These are phyloP conservation scores for Colletotrichum somersetense DNA, from an alignment of 2,329 filamentous ascomycete species.

Conservation along the genomic window DNA sequence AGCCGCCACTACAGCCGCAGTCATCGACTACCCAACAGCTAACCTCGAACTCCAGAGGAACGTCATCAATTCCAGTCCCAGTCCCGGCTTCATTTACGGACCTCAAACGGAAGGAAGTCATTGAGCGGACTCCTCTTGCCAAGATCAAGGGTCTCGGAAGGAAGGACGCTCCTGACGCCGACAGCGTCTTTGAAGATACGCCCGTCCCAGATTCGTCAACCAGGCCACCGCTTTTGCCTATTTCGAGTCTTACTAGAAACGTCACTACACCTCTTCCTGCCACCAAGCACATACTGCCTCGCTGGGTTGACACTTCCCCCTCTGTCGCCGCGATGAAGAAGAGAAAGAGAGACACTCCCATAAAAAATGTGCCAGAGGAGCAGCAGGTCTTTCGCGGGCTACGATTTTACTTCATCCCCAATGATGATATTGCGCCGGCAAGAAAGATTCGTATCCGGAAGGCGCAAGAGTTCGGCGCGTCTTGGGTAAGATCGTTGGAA, in stretches of 20 bases:
- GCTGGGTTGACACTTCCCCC: slow-evolving; percentile 24
- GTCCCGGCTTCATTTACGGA: slow-evolving; percentile 16
- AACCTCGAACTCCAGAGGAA: slow-evolving; percentile 22
- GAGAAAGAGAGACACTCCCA: slow-evolving; percentile 57
- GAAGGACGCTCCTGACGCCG: slow-evolving; percentile 27
- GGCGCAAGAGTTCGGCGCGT: slow-evolving; percentile 80
- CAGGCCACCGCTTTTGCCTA: slow-evolving; percentile 33
- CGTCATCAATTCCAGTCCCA: slow-evolving; percentile 38
- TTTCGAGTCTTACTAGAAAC: slow-evolving; percentile 40
- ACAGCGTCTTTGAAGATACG: slow-evolving; percentile 50
- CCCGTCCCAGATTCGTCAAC: slow-evolving; percentile 46
- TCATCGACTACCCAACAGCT: slow-evolving; percentile 2
- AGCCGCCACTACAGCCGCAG: neutral
- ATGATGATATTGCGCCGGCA: slow-evolving; percentile 77
- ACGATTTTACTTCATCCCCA: slow-evolving; percentile 84
- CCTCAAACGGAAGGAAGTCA: slow-evolving; percentile 21
- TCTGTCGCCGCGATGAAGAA: slow-evolving; percentile 53
- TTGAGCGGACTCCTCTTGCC: slow-evolving; percentile 47
- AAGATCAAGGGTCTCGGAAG: slow-evolving; percentile 39
- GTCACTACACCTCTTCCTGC: slow-evolving; percentile 50
- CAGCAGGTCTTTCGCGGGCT: slow-evolving; percentile 71
- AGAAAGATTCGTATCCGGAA: slow-evolving; percentile 80
- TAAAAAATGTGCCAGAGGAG: slow-evolving; percentile 63
- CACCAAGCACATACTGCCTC: slow-evolving; percentile 37
- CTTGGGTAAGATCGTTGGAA: slow-evolving; percentile 72